Evolutionary conservation across 148 eudicot genomes (phyloP).

Genomic region (Rhododendron mucronatum): DNA sequence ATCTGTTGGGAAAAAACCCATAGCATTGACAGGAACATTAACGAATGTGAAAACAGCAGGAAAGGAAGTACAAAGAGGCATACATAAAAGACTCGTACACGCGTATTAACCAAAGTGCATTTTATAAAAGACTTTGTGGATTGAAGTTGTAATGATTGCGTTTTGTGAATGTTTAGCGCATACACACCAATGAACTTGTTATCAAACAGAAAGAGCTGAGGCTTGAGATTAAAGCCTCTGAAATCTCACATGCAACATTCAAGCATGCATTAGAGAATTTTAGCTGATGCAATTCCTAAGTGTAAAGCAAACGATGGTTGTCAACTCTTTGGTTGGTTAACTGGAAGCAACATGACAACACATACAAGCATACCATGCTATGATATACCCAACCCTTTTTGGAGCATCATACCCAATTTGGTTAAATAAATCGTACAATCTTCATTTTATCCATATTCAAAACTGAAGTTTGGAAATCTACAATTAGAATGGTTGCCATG

Average conservation of each 20-base stretch:
- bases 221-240: background rate
- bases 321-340: background rate
- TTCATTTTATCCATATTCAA: background rate
- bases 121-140: background rate
- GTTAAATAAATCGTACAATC: background rate
- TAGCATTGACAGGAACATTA: background rate
- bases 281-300: background rate
- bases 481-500: background rate
- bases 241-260: background rate
- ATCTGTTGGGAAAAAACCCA: conserved; percentile 39
- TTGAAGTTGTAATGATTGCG: background rate
- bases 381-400: background rate
- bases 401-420: background rate
- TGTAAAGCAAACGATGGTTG: background rate
- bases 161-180: background rate
- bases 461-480: background rate
- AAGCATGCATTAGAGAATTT: background rate
- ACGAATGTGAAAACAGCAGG: background rate
- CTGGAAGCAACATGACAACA: background rate
- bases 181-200: background rate
- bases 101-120: background rate
- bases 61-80: background rate
- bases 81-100: background rate
- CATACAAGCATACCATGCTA: background rate
- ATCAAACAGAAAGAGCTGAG: background rate